A percentile compares a stretch with the other conserved stretches of the same genome.
These are phyloP conservation scores for Quercus agrifolia DNA, from an alignment of 306 rosid species.

Conservation along the genomic window DNA sequence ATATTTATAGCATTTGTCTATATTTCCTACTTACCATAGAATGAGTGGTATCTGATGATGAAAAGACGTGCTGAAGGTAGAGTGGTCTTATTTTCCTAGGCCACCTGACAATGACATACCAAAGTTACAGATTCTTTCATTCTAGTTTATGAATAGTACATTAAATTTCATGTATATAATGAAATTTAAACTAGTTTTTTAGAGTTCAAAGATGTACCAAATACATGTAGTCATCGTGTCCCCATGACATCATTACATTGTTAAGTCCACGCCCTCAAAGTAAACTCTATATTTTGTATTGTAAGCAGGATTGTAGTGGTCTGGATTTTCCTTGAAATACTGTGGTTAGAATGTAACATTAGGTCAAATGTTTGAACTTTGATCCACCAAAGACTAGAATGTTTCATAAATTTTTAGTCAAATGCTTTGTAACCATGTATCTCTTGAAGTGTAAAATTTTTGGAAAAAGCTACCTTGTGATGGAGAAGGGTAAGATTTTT, in stretches of 20 bases:
- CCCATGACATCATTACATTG: slow-evolving; percentile 92
- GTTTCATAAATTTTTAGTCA: not conserved
- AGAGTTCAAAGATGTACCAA: slow-evolving; percentile 38
- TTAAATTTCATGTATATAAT: no score
- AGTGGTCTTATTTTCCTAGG: slow-evolving; percentile 58
- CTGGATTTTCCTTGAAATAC: slow-evolving; percentile 65
- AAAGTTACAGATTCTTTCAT: not conserved
- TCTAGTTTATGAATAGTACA: not conserved
- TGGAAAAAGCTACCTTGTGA: not conserved
- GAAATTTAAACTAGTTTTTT: not conserved
- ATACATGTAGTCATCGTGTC: slow-evolving; percentile 88
- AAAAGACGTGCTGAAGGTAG: slow-evolving; percentile 78
- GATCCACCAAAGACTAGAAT: not conserved
- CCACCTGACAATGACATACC: slow-evolving; percentile 47
- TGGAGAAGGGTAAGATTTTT: slow-evolving; percentile 26
- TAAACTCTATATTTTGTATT: slow-evolving; percentile 64
- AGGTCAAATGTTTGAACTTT: not conserved
- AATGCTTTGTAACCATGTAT: not conserved
- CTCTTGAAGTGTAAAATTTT: not conserved
- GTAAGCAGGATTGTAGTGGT: slow-evolving; percentile 42
- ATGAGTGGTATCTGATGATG: slow-evolving; percentile 83
- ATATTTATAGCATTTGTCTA: not conserved
- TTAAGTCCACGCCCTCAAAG: slow-evolving; percentile 64
- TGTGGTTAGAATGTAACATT: slow-evolving; percentile 17
- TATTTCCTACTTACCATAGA: slow-evolving; percentile 44